These are phyloP conservation scores for Cyberlindnera americana DNA, from an alignment of 805 yeast genomes.

Conservation along the genomic window DNA sequence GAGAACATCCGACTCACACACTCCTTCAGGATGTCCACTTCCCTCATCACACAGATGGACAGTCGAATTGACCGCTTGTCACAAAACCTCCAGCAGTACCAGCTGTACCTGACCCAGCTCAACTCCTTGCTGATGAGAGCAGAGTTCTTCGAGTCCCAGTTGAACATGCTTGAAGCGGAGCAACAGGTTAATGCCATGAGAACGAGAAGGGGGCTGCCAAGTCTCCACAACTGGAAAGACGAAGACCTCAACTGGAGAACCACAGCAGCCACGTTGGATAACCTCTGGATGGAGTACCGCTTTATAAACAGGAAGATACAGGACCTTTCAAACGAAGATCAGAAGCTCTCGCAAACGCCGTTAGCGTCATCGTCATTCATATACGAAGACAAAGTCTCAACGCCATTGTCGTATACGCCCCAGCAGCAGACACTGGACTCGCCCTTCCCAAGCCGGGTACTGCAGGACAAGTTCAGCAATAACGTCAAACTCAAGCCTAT, in stretches of 20 bases:
- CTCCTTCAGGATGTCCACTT: conserved; percentile 17
- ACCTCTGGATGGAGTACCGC: conserved; percentile 38
- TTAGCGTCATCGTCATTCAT: neutral
- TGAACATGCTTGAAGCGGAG: conserved; percentile 26
- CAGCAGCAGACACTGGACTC: neutral
- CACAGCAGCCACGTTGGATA: conserved; percentile 43
- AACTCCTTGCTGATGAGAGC: conserved; percentile 28
- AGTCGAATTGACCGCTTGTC: conserved; percentile 19
- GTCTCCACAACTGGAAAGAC: conserved; percentile 27
- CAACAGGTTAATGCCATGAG: conserved; percentile 15
- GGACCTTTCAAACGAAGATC: conserved; percentile 7
- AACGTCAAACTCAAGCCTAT: conserved; percentile 17
- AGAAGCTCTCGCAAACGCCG: conserved; percentile 1
- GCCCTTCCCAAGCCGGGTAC: neutral
- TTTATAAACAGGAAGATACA: conserved; percentile 29
- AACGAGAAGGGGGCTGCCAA: conserved; percentile 15
- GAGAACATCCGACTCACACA: conserved; percentile 24
- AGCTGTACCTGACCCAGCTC: conserved; percentile 26
- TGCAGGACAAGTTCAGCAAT: conserved; percentile 6
- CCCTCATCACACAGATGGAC: conserved; percentile 23
- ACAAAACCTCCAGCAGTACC: conserved; percentile 27
- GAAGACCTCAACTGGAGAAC: conserved; percentile 42
- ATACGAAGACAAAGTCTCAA: conserved; percentile 3
- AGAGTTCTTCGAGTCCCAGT: conserved; percentile 30
- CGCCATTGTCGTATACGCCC: conserved; percentile 1